Base-by-base conservation (phyloP, 148 eudicot genomes). In the Heliosperma pusillum region DNA sequence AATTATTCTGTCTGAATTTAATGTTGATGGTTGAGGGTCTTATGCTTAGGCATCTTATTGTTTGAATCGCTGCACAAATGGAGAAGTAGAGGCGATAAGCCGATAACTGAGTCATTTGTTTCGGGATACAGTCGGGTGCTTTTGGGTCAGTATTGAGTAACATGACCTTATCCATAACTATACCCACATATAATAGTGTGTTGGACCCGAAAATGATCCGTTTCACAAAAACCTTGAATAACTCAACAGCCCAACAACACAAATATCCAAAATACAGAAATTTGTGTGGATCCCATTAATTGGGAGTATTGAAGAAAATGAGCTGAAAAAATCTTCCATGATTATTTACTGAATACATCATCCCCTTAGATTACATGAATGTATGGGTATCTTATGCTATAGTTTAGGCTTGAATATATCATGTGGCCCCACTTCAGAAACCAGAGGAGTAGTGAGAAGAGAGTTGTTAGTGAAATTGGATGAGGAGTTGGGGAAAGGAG, bases 391-490 rank as follows among this genome's bases (percentile, higher is more conserved):
- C 68, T 25, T 76, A 21, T 59, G 64, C 22, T 36, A 53, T 15
- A 27, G 60, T 2, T 20, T 25, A 62, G n/a, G 80, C 58, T 68
- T 81, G 57, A 81, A 13, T 47, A 68, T 77, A 45, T 72, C 75
- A 24, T 72, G 83, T 68, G 77, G 76, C 7, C 55, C 74, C 73
- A 75, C 80, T 7, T 78, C 80, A 62, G 77, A 80, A 69, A 59
- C 79, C 25, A 80, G 66, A 64, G 78, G 70, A 73, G 56, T 3
- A 19, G 47, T 80, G 67, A 82, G 86, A 72, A 80, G 77, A 82
- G 78, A 78, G 45, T 83, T 86, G n/a, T 60, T 92, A 80, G 88
- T 89, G 77, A 84, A 87, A 65, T 75, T 95, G 50, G 97, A 95
- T 24, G 71, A 80, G 76, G 93, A 89, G 77, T 80, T 95, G 22